Evolutionary conservation across 2,329 filamentous ascomycete genomes (phyloP).

Genomic region (Elsinoe australis): DNA sequence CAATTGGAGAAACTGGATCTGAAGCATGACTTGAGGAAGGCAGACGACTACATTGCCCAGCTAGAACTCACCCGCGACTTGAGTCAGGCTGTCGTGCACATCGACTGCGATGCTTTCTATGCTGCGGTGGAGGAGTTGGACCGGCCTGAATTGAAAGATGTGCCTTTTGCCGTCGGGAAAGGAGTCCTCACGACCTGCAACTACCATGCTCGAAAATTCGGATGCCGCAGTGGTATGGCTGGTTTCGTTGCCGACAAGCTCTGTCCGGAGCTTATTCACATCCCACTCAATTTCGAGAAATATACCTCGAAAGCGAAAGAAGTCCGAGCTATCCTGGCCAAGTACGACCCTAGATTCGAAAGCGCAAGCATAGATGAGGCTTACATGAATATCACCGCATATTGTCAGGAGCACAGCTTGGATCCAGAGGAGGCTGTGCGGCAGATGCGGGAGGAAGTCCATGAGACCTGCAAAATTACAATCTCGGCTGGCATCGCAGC

Average conservation of each 20-base stretch:
- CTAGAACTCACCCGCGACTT: conserved; percentile 74
- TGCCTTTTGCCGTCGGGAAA: conserved; percentile 85
- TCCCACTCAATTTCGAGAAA: conserved; percentile 83
- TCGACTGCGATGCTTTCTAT: conserved; percentile 97
- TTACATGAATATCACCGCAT: conserved; percentile 85
- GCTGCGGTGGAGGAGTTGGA: conserved; percentile 75
- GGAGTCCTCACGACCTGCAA: conserved; percentile 69
- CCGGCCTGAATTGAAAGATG: conserved; percentile 71
- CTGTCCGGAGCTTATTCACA: conserved; percentile 73
- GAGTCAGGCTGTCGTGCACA: conserved; percentile 76
- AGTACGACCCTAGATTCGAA: conserved; percentile 88
- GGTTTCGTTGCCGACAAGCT: conserved; percentile 91
- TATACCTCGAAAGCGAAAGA: conserved; percentile 87
- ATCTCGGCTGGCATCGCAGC: conserved; percentile 91
- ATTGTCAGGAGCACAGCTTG: conserved; percentile 63
- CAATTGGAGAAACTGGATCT: conserved; percentile 71
- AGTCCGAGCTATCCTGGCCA: conserved; percentile 68
- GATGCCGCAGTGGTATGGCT: conserved; percentile 91
- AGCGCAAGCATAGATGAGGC: conserved; percentile 94
- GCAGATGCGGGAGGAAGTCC: conserved; percentile 69
- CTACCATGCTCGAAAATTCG: conserved; percentile 82
- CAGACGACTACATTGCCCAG: conserved; percentile 72
- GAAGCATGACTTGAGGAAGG: conserved; percentile 61
- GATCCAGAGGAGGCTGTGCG: conserved; percentile 65
- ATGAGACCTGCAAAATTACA: conserved; percentile 70